Percentiles rank a stretch among this genome's conserved stretches.
phyloP scores from a whole-genome alignment of 805 yeast genomes.

The Zygotorulaspora danielsina region DNA sequence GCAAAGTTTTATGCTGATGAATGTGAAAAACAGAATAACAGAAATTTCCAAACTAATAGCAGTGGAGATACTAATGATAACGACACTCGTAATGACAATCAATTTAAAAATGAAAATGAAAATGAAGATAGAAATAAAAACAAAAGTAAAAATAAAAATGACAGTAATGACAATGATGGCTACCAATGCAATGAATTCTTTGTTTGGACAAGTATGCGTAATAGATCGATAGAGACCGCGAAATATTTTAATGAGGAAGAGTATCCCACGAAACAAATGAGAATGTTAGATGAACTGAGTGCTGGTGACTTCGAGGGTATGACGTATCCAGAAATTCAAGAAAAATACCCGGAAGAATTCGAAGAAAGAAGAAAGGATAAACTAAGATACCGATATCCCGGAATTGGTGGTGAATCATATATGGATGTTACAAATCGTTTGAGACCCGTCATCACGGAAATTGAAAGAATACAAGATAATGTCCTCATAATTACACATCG shows the following conservation, averaged over 20 bases:
- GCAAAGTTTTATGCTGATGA: slow-evolving; percentile 62
- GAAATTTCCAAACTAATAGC: neutral
- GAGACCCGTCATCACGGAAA: slow-evolving; percentile 84
- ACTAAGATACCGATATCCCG: slow-evolving; percentile 86
- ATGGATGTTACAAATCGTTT: slow-evolving; percentile 88
- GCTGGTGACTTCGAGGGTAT: slow-evolving; percentile 91
- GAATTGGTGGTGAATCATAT: slow-evolving; percentile 95
- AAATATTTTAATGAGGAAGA: slow-evolving; percentile 66
- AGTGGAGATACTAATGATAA: slow-evolving; percentile 38
- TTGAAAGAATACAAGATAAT: slow-evolving; percentile 88
- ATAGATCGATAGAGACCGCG: slow-evolving; percentile 75
- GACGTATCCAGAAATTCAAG: slow-evolving; percentile 84
- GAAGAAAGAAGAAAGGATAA: slow-evolving; percentile 71
- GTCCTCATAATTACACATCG: slow-evolving; percentile 80
- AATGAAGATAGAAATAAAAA: slow-evolving; percentile 19
- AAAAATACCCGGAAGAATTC: slow-evolving; percentile 70
- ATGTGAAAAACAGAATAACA: slow-evolving; percentile 42
- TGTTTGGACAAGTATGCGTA: slow-evolving; percentile 89
- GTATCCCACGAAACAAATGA: slow-evolving; percentile 78
- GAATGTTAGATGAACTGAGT: slow-evolving; percentile 90
- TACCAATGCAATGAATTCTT: slow-evolving; percentile 62
- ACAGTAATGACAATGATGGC: slow-evolving; percentile 30
- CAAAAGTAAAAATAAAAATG: slow-evolving; percentile 6
- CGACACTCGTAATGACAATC: no score
- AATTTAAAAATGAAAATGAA: no score